Evolutionary conservation across 768 basidiomycete species (phyloP), one percentile per base, ranked within the genome.

Genomic region (Boletus coccyginus): DNA sequence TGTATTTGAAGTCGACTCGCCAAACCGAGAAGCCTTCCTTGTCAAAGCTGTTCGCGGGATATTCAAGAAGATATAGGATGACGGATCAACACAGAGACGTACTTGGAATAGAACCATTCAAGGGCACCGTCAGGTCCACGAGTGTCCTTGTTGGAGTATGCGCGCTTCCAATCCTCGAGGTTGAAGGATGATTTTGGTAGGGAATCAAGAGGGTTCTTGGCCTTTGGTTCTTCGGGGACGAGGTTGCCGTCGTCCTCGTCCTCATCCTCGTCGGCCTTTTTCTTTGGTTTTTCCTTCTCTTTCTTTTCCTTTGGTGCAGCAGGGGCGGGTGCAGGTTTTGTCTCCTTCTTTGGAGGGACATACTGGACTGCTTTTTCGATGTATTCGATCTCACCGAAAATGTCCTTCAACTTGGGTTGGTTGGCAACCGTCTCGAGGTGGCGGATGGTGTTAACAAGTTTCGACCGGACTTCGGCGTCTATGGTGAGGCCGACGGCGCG

Each of bases 91-190:
- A 32, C 9, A 8, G 21, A 5, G 16, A 55, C 89, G 54, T 64
- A 95, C 92, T 97, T 87, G 73, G 93, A 72, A 79, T 97, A 95
- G 84, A 99, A 88, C 97, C 96, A 98, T 73, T 97, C 93, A 39
- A 99, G 66, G 49, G 93, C 73, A 60, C 91, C 94, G 43, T 74
- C 85, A 17, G 88, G 62, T 38, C 90, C 92, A 52, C 90, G 86
- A 39, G 95, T 98, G n/a, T 98, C 94, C 73, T 88, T 87, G 88
- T 98, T 98, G 66, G 94, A 97, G 81, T 98, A 99, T 43, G 90
- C 88, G 44, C 92, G 87, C 74, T 98, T 98, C 94, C 93, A 97
- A 75, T 98, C 94, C 73, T 96, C 90, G 54, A 94, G 84, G 78
- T 93, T 93, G 75, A 92, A 85, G 7, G 82, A 76, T 12, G 90